Percentiles rank a stretch among this genome's conserved stretches.
These are phyloP conservation scores for Microbotryum violaceum DNA, from an alignment of 1,284 basidiomycete genomes.

Conservation along the genomic window DNA sequence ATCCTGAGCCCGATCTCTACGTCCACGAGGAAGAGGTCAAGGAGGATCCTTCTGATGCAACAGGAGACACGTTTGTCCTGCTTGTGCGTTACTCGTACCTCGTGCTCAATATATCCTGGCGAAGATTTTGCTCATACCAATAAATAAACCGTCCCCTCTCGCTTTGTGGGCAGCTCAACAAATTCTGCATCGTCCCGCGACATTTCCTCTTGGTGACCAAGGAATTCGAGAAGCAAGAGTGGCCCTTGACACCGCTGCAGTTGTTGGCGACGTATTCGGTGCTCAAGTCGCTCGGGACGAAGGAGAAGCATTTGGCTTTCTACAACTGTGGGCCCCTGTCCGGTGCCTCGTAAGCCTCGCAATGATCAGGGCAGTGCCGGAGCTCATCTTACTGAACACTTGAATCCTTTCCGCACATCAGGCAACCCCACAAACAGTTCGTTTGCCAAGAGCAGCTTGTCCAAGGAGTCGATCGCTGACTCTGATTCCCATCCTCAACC, in stretches of 20 bases:
- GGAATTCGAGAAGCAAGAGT: slow-evolving; percentile 31
- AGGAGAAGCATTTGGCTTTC: slow-evolving; percentile 33
- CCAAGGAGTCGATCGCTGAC: background rate
- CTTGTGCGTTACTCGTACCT: slow-evolving; percentile 10
- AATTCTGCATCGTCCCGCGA: slow-evolving; percentile 35
- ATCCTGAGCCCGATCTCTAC: slow-evolving; percentile 15
- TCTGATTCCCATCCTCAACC: background rate
- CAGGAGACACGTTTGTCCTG: slow-evolving; percentile 21
- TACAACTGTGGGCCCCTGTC: slow-evolving; percentile 32
- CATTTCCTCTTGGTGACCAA: slow-evolving; percentile 37
- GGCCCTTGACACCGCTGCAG: slow-evolving; percentile 32
- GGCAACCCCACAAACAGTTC: slow-evolving; percentile 35
- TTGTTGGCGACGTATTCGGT: slow-evolving; percentile 30
- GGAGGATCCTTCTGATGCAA: slow-evolving; percentile 21
- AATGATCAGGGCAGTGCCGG: no score
- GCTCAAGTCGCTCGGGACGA: slow-evolving; percentile 26
- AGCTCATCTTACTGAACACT: background rate
- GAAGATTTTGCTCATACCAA: background rate
- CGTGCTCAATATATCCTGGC: background rate
- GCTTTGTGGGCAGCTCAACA: slow-evolving; percentile 30
- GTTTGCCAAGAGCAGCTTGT: background rate
- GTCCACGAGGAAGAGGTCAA: slow-evolving; percentile 26
- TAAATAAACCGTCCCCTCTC: background rate
- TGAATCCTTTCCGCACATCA: background rate
- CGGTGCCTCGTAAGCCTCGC: slow-evolving; percentile 21